Conservation (phyloP, 1,284 basidiomycete species). For the Ustilago nuda region DNA sequence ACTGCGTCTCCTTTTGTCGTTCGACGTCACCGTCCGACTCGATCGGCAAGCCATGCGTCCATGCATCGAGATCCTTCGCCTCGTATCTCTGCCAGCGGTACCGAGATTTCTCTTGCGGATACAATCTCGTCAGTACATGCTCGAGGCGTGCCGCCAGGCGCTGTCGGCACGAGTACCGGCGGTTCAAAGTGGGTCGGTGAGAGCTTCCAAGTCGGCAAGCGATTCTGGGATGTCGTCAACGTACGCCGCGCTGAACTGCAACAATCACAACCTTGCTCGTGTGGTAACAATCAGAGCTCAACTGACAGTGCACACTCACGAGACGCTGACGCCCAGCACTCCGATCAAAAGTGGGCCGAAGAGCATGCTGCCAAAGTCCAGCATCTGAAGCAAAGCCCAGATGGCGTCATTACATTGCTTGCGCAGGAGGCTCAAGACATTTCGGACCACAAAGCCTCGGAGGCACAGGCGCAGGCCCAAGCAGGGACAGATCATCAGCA, state of each 20-base stretch:
- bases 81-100: constrained; percentile 22
- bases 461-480: constrained; percentile 8
- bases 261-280: constrained; percentile 27
- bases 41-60: constrained; percentile 36
- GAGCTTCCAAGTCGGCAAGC: constrained; percentile 61
- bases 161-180: constrained; percentile 61
- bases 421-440: constrained; percentile 42
- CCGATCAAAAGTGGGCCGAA: constrained; percentile 17
- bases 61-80: constrained; percentile 14
- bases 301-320: neutral
- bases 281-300: neutral
- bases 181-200: constrained; percentile 65
- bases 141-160: constrained; percentile 44
- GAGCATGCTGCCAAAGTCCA: constrained; percentile 38
- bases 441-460: constrained; percentile 34
- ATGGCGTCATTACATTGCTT: constrained; percentile 42
- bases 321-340: neutral
- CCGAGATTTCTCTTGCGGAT: constrained; percentile 23
- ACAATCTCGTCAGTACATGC: neutral
- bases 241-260: constrained; percentile 32
- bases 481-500: too few species aligned
- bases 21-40: constrained; percentile 13
- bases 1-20: constrained; percentile 36
- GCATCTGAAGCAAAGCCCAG: constrained; percentile 43
- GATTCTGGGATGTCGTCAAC: constrained; percentile 59